phyloP scores from a whole-genome alignment of 2,329 filamentous ascomycete species.

The Fusarium solani-melongenae region DNA sequence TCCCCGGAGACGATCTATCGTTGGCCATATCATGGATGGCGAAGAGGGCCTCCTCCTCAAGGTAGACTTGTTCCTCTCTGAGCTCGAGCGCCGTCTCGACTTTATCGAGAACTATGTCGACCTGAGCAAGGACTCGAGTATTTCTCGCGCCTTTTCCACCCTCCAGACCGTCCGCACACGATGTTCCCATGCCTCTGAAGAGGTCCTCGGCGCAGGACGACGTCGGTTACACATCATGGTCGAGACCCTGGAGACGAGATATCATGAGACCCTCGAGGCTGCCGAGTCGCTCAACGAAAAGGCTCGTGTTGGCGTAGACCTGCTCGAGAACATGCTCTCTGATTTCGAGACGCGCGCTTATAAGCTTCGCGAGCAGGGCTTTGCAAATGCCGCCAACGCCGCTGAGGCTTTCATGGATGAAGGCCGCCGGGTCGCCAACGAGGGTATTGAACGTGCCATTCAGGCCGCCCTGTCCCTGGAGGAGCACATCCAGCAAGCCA shows the following conservation, averaged over 20 bases:
- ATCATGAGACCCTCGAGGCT: conserved; percentile 85
- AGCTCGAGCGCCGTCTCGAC: conserved; percentile 87
- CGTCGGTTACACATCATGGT: conserved; percentile 89
- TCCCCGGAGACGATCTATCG: conserved; percentile 68
- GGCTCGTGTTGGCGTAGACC: conserved; percentile 84
- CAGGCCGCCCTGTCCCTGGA: conserved; percentile 85
- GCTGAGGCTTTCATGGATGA: conserved; percentile 80
- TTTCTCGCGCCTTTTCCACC: conserved; percentile 86
- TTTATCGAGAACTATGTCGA: conserved; percentile 91
- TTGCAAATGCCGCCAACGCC: conserved; percentile 73
- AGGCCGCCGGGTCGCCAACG: conserved; percentile 83
- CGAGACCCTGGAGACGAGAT: conserved; percentile 88
- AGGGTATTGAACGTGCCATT: conserved; percentile 80
- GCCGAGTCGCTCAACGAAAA: conserved; percentile 93
- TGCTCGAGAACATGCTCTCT: conserved; percentile 85
- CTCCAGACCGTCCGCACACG: conserved; percentile 87
- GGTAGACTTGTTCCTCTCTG: conserved; percentile 83
- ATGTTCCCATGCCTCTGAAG: conserved; percentile 90
- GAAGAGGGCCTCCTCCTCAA: conserved; percentile 71
- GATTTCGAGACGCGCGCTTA: conserved; percentile 88
- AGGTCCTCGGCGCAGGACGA: conserved; percentile 87
- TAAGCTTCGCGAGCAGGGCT: conserved; percentile 80
- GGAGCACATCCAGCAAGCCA: conserved; percentile 84
- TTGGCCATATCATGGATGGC: conserved; percentile 69
- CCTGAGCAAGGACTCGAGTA: conserved; percentile 82